Evolutionary conservation across 2,329 filamentous ascomycete species (phyloP).

Genomic region (Claviceps sp.): DNA sequence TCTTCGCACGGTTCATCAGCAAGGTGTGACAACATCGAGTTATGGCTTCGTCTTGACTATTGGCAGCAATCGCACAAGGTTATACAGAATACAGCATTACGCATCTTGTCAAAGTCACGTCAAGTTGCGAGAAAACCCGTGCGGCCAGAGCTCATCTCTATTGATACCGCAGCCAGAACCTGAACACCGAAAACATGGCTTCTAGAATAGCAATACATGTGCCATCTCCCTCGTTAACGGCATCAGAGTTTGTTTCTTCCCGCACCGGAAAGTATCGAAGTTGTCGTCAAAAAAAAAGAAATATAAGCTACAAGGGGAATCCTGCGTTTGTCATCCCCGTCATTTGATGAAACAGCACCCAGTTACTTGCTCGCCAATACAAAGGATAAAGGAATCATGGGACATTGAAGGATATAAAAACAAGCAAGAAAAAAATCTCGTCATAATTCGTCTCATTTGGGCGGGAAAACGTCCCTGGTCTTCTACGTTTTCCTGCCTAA

Average conservation of each 20-base stretch:
- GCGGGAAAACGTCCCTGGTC: slow-evolving; percentile 13
- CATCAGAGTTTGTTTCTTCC: neutral
- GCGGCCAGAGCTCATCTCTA: neutral
- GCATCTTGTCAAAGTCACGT: too few species aligned
- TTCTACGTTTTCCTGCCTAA: slow-evolving; percentile 7
- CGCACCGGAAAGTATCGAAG: slow-evolving; percentile 12
- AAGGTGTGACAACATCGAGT: too few species aligned
- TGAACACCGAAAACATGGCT: neutral
- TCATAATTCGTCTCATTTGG: slow-evolving; percentile 23
- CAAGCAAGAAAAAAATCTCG: slow-evolving; percentile 20
- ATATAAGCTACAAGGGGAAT: slow-evolving; percentile 9
- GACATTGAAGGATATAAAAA: slow-evolving; percentile 18
- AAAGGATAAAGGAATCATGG: slow-evolving; percentile 18
- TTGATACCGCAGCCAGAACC: neutral
- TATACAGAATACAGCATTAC: too few species aligned
- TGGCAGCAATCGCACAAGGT: neutral
- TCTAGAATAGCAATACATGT: slow-evolving; percentile 2
- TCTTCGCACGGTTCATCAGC: too few species aligned
- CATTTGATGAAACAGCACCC: slow-evolving; percentile 8
- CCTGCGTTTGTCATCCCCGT: slow-evolving; percentile 14
- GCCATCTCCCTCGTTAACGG: neutral
- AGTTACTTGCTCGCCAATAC: slow-evolving; percentile 1
- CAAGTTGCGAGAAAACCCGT: neutral
- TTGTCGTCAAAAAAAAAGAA: slow-evolving; percentile 13
- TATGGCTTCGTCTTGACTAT: neutral